phyloP scores from a whole-genome alignment of 2,329 filamentous ascomycete species.

The Graphium sp. region DNA sequence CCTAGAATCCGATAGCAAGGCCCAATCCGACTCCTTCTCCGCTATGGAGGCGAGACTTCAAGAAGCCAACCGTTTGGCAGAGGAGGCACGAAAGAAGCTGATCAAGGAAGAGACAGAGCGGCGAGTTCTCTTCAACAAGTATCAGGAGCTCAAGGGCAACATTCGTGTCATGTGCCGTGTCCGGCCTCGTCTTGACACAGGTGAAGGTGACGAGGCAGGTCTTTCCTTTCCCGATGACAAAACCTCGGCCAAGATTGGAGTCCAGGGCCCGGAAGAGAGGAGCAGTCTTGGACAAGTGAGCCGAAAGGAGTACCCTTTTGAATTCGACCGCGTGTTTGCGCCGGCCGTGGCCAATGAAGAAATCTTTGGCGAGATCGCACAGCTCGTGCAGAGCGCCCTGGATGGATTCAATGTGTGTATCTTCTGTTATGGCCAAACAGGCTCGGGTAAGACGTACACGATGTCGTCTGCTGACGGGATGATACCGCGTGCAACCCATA shows the following conservation, averaged over 20 bases:
- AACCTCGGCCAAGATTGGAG: conserved; percentile 72
- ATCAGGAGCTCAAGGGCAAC: conserved; percentile 94
- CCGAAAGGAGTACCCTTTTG: conserved; percentile 69
- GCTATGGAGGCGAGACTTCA: conserved; percentile 67
- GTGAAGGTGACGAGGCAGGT: conserved; percentile 50
- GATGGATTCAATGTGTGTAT: conserved; percentile 99
- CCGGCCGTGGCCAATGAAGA: conserved; percentile 64
- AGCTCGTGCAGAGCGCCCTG: conserved; percentile 87
- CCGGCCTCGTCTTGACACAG: conserved; percentile 47
- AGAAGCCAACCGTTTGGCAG: conserved; percentile 54
- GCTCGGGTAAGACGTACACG: conserved; percentile 89
- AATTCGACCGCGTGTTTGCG: conserved; percentile 85
- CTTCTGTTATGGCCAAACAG: conserved; percentile 96
- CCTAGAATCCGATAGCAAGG: conserved; percentile 76
- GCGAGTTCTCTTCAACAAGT: conserved; percentile 88
- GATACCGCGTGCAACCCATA: conserved; percentile 82
- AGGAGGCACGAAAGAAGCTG: conserved; percentile 62
- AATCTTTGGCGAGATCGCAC: conserved; percentile 91
- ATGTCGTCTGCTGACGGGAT: conserved; percentile 89
- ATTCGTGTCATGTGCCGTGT: conserved; percentile 97
- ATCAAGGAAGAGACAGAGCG: conserved; percentile 83
- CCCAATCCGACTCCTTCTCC: conserved; percentile 73
- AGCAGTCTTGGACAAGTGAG: conserved; percentile 62
- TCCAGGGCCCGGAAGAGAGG: conserved; percentile 70
- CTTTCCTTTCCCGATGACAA: conserved; percentile 71